Base-by-base conservation (phyloP, 2,329 filamentous ascomycete genomes). In the Paraconiothyrium brasiliense region DNA sequence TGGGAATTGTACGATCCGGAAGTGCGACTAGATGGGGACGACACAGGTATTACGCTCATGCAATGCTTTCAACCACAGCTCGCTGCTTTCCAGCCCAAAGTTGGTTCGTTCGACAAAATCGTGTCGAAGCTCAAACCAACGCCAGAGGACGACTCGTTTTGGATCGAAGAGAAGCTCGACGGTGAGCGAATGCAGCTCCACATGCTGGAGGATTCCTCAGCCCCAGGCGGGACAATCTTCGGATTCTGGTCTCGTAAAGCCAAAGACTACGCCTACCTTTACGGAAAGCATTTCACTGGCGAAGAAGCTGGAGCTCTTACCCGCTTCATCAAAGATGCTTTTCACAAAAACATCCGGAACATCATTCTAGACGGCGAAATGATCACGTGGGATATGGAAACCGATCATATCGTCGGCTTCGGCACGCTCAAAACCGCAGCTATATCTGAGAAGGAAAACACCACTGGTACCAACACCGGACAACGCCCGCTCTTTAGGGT, bases 121-220 rank as follows among this genome's bases (percentile, higher is more conserved):
- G 88, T 96, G 1, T 83, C 87, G 20, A 89, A 81, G 48, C 87
- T 90, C 79, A 86, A 87, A 2, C 84, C 86, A 0, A 90, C 87
- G 0, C 86, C 90, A 27, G 89, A 92, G 0, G 89, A 96, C 56
- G 83, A 85, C 0, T 88, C 91, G 9, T 99, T 96, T 73, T 98
- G 94, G 93, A 95, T 98, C 51, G 95, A 99, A 77, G 95, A 99
- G 80, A 99, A 99, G 78, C 83, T 99, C 9, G 95, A 99, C 69
- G 95, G 95, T 1, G 95, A 99, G 79, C 88, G 95, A 30, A 97
- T 99, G 90, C 95, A 99, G 77, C 85, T 99, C 75, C 95, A 99
- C 77, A 94, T 98, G 91, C 79, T 87, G 13, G 84, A 91, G 60
- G 92, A 97, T 67, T 81, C 88, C 3, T 79, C 78, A 0, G 81